Percentiles rank a stretch among this genome's conserved stretches.
Conservation (phyloP, 1,284 basidiomycete genomes). For the Anthracocystis panici-leucophaei region DNA sequence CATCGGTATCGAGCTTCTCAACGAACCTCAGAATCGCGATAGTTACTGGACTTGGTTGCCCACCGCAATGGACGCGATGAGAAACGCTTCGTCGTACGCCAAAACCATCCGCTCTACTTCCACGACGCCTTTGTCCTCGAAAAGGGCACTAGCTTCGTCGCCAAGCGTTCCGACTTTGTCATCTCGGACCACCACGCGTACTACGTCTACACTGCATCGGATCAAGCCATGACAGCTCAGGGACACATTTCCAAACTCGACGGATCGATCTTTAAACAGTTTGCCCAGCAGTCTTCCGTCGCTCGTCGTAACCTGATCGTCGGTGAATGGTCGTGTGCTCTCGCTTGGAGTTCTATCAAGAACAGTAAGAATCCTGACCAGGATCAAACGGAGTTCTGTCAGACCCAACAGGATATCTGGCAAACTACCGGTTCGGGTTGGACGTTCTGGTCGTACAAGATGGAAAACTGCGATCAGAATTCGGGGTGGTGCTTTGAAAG, state of each 20-base stretch:
- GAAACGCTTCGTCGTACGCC: slow-evolving; percentile 73
- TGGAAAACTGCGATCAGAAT: slow-evolving; percentile 66
- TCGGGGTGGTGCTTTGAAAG: slow-evolving; percentile 68
- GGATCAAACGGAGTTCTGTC: slow-evolving; percentile 75
- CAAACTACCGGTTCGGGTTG: slow-evolving; percentile 76
- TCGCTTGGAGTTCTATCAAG: slow-evolving; percentile 75
- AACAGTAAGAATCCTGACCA: slow-evolving; percentile 72
- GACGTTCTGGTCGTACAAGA: slow-evolving; percentile 79
- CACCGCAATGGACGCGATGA: slow-evolving; percentile 74
- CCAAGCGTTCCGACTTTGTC: slow-evolving; percentile 77
- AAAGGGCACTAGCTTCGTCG: slow-evolving; percentile 75
- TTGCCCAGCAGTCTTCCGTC: slow-evolving; percentile 28
- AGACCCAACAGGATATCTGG: slow-evolving; percentile 77
- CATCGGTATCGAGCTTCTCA: slow-evolving; percentile 80
- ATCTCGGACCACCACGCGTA: slow-evolving; percentile 81
- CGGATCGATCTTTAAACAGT: slow-evolving; percentile 47
- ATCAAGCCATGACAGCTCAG: slow-evolving; percentile 54
- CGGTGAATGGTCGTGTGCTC: slow-evolving; percentile 73
- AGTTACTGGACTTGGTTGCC: slow-evolving; percentile 66
- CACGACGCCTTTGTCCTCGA: slow-evolving; percentile 80
- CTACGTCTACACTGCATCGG: slow-evolving; percentile 73
- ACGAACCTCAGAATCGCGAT: slow-evolving; percentile 75
- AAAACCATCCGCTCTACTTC: slow-evolving; percentile 76
- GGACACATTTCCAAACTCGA: slow-evolving; percentile 63
- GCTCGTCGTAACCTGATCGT: slow-evolving; percentile 76